Evolutionary conservation across 1,139 yeast species (phyloP).

Genomic region (Trichomonascaceae sp.): DNA sequence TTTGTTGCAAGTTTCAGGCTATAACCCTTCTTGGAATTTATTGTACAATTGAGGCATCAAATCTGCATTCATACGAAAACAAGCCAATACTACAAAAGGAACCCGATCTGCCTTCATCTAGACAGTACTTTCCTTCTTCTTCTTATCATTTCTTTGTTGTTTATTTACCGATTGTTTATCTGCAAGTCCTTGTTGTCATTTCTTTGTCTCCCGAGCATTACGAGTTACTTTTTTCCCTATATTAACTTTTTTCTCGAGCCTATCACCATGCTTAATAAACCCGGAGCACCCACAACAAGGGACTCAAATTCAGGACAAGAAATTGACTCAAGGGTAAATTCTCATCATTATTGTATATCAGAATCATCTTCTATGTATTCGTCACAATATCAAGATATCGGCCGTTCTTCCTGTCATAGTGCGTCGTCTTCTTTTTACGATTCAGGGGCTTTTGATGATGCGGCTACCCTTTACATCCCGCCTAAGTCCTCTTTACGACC

Average conservation of each 20-base stretch:
- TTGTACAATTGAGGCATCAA: neutral
- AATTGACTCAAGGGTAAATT: neutral
- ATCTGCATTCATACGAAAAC: neutral
- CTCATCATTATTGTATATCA: neutral
- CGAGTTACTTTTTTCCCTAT: neutral
- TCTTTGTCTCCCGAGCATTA: neutral
- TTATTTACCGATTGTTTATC: neutral
- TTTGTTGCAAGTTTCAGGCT: neutral
- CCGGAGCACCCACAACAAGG: neutral
- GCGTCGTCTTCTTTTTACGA: neutral
- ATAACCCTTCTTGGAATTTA: neutral
- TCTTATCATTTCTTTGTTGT: neutral
- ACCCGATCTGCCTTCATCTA: neutral
- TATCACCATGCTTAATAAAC: neutral
- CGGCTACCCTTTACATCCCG: conserved; percentile 1
- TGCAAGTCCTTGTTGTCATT: neutral
- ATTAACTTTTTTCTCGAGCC: neutral
- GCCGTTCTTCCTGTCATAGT: neutral
- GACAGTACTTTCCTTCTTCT: neutral
- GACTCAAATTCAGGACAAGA: neutral
- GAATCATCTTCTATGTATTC: neutral
- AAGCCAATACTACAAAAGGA: neutral
- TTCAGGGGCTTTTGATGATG: neutral
- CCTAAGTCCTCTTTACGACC: conserved; percentile 7
- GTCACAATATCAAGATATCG: neutral